These are phyloP conservation scores for Oehlia diaphana DNA, from an alignment of 192 early-diverging fungal genomes.

Conservation along the genomic window DNA sequence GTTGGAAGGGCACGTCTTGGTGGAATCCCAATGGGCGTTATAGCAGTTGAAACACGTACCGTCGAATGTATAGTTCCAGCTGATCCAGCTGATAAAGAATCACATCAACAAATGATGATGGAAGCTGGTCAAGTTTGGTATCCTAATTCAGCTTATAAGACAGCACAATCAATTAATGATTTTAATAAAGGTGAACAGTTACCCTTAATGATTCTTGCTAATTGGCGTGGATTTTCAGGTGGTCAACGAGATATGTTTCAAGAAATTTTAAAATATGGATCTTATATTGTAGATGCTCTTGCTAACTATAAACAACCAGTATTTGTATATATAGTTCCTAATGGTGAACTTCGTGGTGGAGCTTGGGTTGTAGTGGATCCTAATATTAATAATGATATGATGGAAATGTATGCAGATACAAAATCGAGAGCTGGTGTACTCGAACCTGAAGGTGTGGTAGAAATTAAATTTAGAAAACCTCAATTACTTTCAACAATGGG, in stretches of 20 bases:
- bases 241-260: slow-evolving; percentile 99
- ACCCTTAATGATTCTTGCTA: slow-evolving; percentile 98
- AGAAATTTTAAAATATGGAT: slow-evolving; percentile 96
- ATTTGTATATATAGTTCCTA: slow-evolving; percentile 92
- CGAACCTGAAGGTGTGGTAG: slow-evolving; percentile 96
- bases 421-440: slow-evolving; percentile 92
- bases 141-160: slow-evolving; percentile 99
- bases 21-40: slow-evolving; percentile 95
- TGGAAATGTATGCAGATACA: slow-evolving; percentile 99
- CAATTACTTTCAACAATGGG: slow-evolving; percentile 93
- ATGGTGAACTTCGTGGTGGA: slow-evolving; percentile 97
- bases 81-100: slow-evolving; percentile 91
- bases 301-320: slow-evolving; percentile 95
- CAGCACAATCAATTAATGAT: slow-evolving; percentile 98
- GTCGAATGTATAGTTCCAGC: slow-evolving; percentile 91
- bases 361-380: slow-evolving; percentile 98
- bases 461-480: slow-evolving; percentile 97
- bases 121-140: slow-evolving; percentile 98
- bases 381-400: slow-evolving; percentile 93
- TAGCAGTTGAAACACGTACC: slow-evolving; percentile 94
- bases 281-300: slow-evolving; percentile 96
- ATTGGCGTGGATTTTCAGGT: slow-evolving; percentile 99
- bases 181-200: slow-evolving; percentile 99
- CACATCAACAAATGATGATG: slow-evolving; percentile 82
- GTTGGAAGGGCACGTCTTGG: slow-evolving; percentile 93